Evolutionary conservation across 2,329 filamentous ascomycete genomes (phyloP).

Genomic region (Pyrenochaeta sp.): DNA sequence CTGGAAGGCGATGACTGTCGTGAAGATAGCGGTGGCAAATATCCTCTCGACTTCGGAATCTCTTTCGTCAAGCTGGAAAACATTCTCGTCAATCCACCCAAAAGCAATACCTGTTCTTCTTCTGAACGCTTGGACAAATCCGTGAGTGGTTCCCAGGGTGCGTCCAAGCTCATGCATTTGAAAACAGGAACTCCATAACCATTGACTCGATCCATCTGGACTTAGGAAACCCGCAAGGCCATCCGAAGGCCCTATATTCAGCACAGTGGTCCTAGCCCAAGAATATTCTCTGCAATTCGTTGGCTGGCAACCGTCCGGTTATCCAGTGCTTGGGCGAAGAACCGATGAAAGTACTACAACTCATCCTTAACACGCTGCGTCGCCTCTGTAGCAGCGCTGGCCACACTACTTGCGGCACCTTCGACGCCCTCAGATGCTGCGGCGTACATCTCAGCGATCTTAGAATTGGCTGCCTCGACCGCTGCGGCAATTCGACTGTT

Average conservation of each 20-base stretch:
- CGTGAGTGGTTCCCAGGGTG: neutral
- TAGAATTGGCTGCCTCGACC: conserved; percentile 55
- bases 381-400: conserved; percentile 46
- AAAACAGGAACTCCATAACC: neutral
- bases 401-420: conserved; percentile 57
- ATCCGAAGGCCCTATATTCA: neutral
- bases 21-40: neutral
- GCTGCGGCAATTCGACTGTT: conserved; percentile 53
- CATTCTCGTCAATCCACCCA: too few species aligned
- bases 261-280: neutral
- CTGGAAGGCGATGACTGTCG: neutral
- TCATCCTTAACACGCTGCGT: conserved; percentile 62
- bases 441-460: conserved; percentile 52
- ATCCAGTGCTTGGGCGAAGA: neutral
- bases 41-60: neutral
- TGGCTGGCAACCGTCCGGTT: neutral
- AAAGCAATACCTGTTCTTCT: too few species aligned
- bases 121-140: neutral
- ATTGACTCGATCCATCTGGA: neutral
- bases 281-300: neutral
- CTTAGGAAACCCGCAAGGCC: neutral
- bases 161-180: neutral
- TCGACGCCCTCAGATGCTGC: conserved; percentile 52
- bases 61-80: neutral
- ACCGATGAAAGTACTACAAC: conserved; percentile 47